Evolutionary conservation across 805 yeast species (phyloP).

Genomic region (Yamadazyma akitaensis): DNA sequence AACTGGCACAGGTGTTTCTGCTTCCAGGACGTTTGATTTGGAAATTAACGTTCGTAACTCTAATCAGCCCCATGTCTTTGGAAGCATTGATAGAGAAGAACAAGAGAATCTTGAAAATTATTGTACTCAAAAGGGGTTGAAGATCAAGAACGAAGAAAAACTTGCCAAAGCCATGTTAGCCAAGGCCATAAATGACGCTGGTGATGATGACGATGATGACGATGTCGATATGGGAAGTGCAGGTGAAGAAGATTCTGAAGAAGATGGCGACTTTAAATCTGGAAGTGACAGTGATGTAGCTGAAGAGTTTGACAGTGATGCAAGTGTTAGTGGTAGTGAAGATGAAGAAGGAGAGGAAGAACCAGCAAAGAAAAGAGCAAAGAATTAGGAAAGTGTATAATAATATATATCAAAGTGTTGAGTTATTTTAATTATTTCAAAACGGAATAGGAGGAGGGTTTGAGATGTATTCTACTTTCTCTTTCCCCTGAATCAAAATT

Average conservation of each 20-base stretch:
- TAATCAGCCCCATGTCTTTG: constrained; percentile 70
- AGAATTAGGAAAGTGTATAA: constrained; percentile 11
- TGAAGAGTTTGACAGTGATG: constrained; percentile 80
- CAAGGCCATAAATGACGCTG: constrained; percentile 65
- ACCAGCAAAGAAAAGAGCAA: constrained; percentile 34
- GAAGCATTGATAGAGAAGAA: constrained; percentile 86
- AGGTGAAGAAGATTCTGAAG: constrained; percentile 67
- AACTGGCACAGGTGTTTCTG: constrained; percentile 70
- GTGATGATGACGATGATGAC: constrained; percentile 44
- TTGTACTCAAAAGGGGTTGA: constrained; percentile 71
- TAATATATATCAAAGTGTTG: constrained; percentile 8
- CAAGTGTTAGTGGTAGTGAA: constrained; percentile 27
- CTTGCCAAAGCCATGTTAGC: constrained; percentile 80
- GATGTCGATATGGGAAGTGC: constrained; percentile 63
- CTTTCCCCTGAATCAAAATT: no score
- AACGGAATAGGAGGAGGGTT: background rate
- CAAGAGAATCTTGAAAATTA: constrained; percentile 74
- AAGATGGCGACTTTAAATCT: constrained; percentile 76
- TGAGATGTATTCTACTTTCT: no score
- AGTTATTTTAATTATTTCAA: no score
- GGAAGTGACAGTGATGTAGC: constrained; percentile 70
- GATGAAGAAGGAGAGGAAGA: constrained; percentile 21
- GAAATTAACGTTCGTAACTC: constrained; percentile 70
- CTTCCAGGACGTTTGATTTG: constrained; percentile 89
- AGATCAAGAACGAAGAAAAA: constrained; percentile 84